Evolutionary conservation across 2,329 filamentous ascomycete species (phyloP).

Genomic region (Botryotinia convoluta): DNA sequence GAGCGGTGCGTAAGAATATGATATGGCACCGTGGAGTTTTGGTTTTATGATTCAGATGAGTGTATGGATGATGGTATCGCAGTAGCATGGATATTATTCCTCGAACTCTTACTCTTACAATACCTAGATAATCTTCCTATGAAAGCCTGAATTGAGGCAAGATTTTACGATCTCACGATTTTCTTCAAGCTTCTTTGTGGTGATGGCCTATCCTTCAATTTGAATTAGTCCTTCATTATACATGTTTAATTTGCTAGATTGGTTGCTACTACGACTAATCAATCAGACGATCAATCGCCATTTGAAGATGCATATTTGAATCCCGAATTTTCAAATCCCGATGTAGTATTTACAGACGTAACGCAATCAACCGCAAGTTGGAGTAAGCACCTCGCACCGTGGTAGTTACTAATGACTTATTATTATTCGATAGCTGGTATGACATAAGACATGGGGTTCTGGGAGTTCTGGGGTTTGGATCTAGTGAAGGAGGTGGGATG

Average conservation of each 20-base stretch:
- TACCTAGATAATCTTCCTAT: not conserved
- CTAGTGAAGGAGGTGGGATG: not conserved
- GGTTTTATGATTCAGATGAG: not conserved
- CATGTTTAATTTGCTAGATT: not conserved
- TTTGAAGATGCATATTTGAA: not conserved
- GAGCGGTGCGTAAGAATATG: not conserved
- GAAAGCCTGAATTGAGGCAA: not conserved
- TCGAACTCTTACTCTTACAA: not conserved
- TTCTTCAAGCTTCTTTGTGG: not conserved
- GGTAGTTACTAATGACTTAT: not conserved
- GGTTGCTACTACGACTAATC: not conserved
- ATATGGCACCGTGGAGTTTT: not conserved
- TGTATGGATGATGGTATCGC: not conserved
- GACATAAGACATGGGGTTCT: not conserved
- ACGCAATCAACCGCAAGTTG: not conserved
- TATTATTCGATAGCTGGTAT: not conserved
- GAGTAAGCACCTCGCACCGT: not conserved
- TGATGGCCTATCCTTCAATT: not conserved
- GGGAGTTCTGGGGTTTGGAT: not conserved
- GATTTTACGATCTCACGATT: not conserved
- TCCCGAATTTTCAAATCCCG: not conserved
- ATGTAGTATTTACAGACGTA: not conserved
- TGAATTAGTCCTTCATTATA: not conserved
- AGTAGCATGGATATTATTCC: not conserved
- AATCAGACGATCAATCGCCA: not conserved